Conservation (phyloP, 345 rosid species). For the Lepidium didymum region DNA sequence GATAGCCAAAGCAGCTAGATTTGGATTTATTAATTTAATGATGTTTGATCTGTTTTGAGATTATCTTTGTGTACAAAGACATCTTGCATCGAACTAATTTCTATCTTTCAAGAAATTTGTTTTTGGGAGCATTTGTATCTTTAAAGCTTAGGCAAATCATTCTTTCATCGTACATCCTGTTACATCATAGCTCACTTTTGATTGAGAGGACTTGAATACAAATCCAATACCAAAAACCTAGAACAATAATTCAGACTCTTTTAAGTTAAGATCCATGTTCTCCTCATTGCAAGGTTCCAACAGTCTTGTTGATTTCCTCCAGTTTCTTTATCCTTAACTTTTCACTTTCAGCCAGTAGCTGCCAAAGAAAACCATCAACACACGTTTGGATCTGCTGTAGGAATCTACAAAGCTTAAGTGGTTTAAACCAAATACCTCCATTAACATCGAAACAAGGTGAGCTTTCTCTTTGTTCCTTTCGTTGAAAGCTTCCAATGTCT, state of each 20-base stretch:
- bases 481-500: constrained; percentile 54
- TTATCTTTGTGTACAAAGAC: neutral
- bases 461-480: constrained; percentile 69
- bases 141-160: neutral
- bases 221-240: neutral
- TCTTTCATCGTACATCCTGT: neutral
- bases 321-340: constrained; percentile 61
- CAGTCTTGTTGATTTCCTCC: constrained; percentile 65
- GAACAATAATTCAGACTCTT: neutral
- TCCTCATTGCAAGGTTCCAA: constrained; percentile 35
- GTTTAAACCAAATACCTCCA: constrained; percentile 23
- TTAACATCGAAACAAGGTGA: constrained; percentile 29
- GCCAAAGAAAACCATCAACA: constrained; percentile 3
- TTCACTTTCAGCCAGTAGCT: constrained; percentile 74
- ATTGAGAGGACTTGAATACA: neutral
- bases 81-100: neutral
- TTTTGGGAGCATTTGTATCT: neutral
- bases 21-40: neutral
- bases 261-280: neutral
- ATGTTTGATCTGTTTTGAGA: neutral
- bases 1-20: neutral
- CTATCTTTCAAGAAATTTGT: neutral
- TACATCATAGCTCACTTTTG: constrained; percentile 10
- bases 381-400: neutral
- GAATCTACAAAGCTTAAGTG: neutral